A percentile compares a stretch with the other conserved stretches of the same genome.
phyloP scores from a whole-genome alignment of 306 rosid species.

The Vigna angularis region DNA sequence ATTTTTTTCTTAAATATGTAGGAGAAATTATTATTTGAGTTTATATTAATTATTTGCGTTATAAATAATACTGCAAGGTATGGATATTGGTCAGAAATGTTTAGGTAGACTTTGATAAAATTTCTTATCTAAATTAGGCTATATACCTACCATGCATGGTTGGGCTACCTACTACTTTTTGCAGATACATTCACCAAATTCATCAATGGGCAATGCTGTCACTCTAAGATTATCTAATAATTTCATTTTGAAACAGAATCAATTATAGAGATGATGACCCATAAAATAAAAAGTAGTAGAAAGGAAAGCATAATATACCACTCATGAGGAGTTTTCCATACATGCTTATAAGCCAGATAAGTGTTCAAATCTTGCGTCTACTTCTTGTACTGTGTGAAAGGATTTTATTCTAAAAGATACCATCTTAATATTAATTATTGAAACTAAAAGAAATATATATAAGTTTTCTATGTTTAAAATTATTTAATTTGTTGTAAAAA shows the following conservation, averaged over 20 bases:
- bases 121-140: neutral
- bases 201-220: too few relatives aligned
- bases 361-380: neutral
- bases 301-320: neutral
- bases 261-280: neutral
- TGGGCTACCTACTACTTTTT: neutral
- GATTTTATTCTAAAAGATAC: neutral
- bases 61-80: neutral
- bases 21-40: neutral
- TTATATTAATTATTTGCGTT: neutral
- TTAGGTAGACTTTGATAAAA: too few relatives aligned
- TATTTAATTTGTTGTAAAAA: too few relatives aligned
- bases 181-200: too few relatives aligned
- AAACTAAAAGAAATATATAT: too few relatives aligned
- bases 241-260: conserved; percentile 4
- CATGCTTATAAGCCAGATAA: neutral
- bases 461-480: too few relatives aligned
- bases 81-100: neutral
- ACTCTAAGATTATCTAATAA: neutral
- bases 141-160: neutral
- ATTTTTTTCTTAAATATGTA: too few relatives aligned
- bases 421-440: too few relatives aligned
- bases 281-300: conserved; percentile 8
- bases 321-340: neutral
- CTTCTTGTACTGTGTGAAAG: neutral